Percentiles rank a stretch among this genome's conserved stretches.
These are phyloP conservation scores for Citrus cavaleriei DNA, from an alignment of 345 rosid species.

Conservation along the genomic window DNA sequence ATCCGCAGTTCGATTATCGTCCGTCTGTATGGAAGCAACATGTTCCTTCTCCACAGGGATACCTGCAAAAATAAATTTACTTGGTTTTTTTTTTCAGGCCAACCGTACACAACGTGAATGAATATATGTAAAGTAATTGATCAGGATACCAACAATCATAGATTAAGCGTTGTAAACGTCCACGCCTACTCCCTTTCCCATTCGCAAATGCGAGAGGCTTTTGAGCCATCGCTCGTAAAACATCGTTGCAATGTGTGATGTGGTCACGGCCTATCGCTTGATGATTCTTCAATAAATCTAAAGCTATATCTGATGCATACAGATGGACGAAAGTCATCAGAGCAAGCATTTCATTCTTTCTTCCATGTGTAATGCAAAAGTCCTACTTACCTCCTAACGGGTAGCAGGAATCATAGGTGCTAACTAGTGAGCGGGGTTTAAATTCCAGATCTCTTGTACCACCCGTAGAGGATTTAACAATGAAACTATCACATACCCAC, in stretches of 20 bases:
- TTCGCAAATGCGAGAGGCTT: neutral
- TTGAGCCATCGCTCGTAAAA: neutral
- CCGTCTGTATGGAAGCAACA: neutral
- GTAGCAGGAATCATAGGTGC: no score
- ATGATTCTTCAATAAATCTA: neutral
- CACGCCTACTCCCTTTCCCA: neutral
- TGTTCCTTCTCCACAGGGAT: neutral
- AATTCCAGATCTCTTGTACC: no score
- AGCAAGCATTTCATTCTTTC: neutral
- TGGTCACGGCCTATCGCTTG: neutral
- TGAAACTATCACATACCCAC: no score
- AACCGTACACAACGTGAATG: no score
- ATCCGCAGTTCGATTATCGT: neutral
- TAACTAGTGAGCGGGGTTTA: no score
- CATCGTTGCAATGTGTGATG: neutral
- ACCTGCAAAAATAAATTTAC: neutral
- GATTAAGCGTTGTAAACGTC: neutral
- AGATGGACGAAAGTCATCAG: neutral
- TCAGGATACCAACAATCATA: neutral
- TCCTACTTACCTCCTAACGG: no score
- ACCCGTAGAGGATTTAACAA: no score
- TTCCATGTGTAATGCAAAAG: no score
- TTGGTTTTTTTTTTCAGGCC: no score
- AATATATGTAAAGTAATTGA: no score
- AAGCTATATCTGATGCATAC: neutral